Conservation (phyloP, 306 rosid genomes). For the Medicago arabica region DNA sequence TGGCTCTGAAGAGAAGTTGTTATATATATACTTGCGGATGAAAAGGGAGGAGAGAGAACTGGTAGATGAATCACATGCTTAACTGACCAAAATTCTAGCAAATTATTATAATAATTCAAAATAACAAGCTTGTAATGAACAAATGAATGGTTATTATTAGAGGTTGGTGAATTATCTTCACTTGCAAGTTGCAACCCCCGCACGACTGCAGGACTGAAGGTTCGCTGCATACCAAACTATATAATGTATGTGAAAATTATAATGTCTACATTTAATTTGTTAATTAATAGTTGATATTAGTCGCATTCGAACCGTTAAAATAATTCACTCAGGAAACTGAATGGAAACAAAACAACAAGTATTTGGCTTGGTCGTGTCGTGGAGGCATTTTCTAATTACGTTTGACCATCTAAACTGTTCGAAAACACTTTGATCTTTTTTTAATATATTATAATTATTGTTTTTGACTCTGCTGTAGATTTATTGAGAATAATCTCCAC, state of each 20-base stretch:
- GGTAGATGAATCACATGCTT: slow-evolving; percentile 38
- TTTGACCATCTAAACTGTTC: neutral
- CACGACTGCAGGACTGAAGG: slow-evolving; percentile 36
- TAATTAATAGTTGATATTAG: too few relatives aligned
- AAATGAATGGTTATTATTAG: neutral
- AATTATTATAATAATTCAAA: neutral
- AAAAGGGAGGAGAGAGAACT: neutral
- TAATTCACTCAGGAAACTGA: neutral
- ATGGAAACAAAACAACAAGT: neutral
- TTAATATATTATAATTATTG: neutral
- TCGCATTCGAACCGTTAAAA: neutral
- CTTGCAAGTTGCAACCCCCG: slow-evolving; percentile 28
- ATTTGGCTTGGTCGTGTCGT: neutral
- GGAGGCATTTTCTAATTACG: neutral
- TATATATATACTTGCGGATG: neutral
- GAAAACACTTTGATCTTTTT: neutral
- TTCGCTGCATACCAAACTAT: slow-evolving; percentile 20
- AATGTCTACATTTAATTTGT: too few relatives aligned
- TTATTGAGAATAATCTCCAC: neutral
- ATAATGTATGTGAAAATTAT: neutral
- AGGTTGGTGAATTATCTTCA: slow-evolving; percentile 36
- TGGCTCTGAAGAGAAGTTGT: neutral
- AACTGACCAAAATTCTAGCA: slow-evolving; percentile 5
- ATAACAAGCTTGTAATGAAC: neutral
- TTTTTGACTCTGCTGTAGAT: neutral